phyloP scores from a whole-genome alignment of 257 asterid species.

The Capsicum baccatum region DNA sequence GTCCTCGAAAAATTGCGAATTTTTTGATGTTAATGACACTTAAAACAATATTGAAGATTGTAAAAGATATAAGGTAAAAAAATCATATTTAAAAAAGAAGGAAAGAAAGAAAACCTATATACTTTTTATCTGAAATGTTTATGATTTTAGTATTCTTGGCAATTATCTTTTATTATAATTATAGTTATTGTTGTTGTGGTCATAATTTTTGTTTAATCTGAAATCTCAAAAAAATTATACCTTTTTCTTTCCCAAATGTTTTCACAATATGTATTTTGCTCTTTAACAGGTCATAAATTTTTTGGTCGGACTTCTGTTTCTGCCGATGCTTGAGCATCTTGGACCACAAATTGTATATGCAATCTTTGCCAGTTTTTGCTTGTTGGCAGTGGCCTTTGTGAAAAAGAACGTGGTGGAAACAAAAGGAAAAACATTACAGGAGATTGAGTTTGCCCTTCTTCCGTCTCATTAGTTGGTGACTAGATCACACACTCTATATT shows the following conservation, averaged over 20 bases:
- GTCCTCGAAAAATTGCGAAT: too few relatives aligned
- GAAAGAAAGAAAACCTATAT: too few relatives aligned
- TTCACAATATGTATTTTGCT: neutral
- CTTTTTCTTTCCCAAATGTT: neutral
- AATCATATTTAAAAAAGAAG: too few relatives aligned
- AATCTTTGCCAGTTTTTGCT: conserved; percentile 62
- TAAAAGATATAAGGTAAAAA: too few relatives aligned
- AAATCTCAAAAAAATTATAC: neutral
- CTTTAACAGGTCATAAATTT: conserved; percentile 71
- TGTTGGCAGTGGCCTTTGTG: conserved; percentile 59
- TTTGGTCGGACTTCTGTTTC: conserved; percentile 75
- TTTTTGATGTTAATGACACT: too few relatives aligned
- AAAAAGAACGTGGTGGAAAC: conserved; percentile 75
- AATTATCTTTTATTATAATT: neutral
- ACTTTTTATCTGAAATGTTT: too few relatives aligned
- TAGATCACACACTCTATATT: neutral
- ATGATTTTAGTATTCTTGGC: neutral
- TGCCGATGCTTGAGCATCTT: conserved; percentile 71
- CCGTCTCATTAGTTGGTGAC: conserved; percentile 46
- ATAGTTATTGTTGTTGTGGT: neutral
- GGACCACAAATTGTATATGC: conserved; percentile 77
- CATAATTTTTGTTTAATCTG: conserved; percentile 3
- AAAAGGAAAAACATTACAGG: conserved; percentile 88
- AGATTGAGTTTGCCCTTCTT: conserved; percentile 75
- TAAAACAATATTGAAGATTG: too few relatives aligned